These are phyloP conservation scores for Papiliotrema flavescens DNA, from an alignment of 1,284 basidiomycete genomes.

Conservation along the genomic window DNA sequence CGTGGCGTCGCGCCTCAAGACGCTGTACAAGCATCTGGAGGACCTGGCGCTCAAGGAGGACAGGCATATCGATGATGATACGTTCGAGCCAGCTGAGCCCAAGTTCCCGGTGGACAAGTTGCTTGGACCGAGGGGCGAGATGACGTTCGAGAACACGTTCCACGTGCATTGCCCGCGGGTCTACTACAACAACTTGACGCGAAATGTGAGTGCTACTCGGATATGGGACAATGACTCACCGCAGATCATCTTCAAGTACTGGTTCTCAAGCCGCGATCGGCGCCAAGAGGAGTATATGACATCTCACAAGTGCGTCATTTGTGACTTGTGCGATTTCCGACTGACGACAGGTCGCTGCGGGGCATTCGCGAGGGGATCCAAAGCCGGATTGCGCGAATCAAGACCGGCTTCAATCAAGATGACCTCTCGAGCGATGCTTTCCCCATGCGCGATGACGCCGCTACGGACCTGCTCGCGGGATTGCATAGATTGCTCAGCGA, in stretches of 20 bases:
- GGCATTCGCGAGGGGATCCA: constrained; percentile 30
- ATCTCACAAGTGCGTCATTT: constrained; percentile 64
- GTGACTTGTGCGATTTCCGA: constrained; percentile 4
- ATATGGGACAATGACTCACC: background rate
- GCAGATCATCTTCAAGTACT: constrained; percentile 83
- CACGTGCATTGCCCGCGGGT: constrained; percentile 85
- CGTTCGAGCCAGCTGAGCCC: constrained; percentile 14
- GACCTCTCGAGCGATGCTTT: constrained; percentile 3
- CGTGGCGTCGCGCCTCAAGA: constrained; percentile 21
- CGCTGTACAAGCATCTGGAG: constrained; percentile 26
- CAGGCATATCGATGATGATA: constrained; percentile 33
- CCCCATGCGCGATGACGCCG: constrained; percentile 7
- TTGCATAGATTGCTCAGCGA: constrained; percentile 22
- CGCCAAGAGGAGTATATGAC: constrained; percentile 80
- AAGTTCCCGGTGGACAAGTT: background rate
- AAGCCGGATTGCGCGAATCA: constrained; percentile 13
- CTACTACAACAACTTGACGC: constrained; percentile 71
- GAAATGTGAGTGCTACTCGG: constrained; percentile 58
- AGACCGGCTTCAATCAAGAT: constrained; percentile 8
- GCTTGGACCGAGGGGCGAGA: background rate
- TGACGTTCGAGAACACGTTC: constrained; percentile 73
- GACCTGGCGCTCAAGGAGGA: constrained; percentile 25
- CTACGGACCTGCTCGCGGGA: constrained; percentile 12
- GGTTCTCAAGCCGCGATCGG: constrained; percentile 73
- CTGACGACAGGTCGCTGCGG: constrained; percentile 19